These are phyloP conservation scores for Coemansia sp. DNA, from an alignment of 192 early-diverging fungal species.

Conservation along the genomic window DNA sequence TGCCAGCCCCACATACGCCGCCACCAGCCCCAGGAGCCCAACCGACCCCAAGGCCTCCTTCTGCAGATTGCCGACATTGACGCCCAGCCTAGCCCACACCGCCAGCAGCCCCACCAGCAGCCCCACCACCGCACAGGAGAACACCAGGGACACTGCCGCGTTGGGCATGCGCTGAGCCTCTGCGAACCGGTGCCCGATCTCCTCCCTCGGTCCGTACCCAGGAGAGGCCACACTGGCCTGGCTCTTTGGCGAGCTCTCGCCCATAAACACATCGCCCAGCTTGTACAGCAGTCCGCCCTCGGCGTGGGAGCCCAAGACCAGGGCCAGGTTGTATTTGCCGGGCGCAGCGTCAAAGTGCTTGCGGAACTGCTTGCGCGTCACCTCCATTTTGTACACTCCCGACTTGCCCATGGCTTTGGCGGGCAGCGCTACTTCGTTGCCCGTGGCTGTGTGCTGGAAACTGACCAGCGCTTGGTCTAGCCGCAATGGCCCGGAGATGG, in stretches of 20 bases:
- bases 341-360: slow-evolving; percentile 17
- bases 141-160: slow-evolving; percentile 32
- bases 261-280: slow-evolving; percentile 35
- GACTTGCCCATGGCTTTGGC: slow-evolving; percentile 15
- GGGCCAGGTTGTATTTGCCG: slow-evolving; percentile 27
- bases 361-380: slow-evolving; percentile 40
- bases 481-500: neutral
- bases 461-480: slow-evolving; percentile 48
- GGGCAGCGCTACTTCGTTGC: slow-evolving; percentile 24
- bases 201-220: slow-evolving; percentile 23
- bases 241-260: neutral
- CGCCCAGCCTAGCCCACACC: slow-evolving; percentile 44
- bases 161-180: slow-evolving; percentile 45
- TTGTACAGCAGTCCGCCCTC: slow-evolving; percentile 32
- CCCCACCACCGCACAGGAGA: slow-evolving; percentile 18
- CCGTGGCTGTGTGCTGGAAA: slow-evolving; percentile 26
- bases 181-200: slow-evolving; percentile 48
- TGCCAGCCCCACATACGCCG: slow-evolving; percentile 45
- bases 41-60: slow-evolving; percentile 23
- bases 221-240: neutral
- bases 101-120: slow-evolving; percentile 25
- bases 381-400: slow-evolving; percentile 31
- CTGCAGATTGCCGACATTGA: slow-evolving; percentile 23
- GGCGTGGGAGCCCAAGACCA: slow-evolving; percentile 41
- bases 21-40: slow-evolving; percentile 39